Base-by-base conservation (phyloP, 495 filamentous ascomycete genomes). In the Aspergillus ellipticus region DNA sequence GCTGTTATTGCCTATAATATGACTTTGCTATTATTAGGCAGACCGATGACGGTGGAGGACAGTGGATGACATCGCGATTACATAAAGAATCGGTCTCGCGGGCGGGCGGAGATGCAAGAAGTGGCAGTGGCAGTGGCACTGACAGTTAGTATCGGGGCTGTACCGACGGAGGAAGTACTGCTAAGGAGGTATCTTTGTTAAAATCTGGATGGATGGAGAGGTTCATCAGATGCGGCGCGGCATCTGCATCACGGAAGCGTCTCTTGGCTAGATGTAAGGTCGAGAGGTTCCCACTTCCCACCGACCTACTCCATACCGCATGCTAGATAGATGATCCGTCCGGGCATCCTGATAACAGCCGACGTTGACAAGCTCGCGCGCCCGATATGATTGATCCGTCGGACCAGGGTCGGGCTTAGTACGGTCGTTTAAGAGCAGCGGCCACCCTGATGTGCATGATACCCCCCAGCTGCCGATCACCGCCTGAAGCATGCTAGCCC, bases 381-480 rank as follows among this genome's bases (percentile, higher is more conserved):
- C 35, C 35, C 8, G 15, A 57, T 11, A 42, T 17, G 24, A 43
- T 37, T 47, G 43, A 16, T 24, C 29, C 9, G 29, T 39, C 22
- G 17, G 53, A 48, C 26, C 17, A 37, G 43, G 43, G 16, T 50
- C 49, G n/a, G 19, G 24, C 24, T 56, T 47, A 51, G 41, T 47
- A 57, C 42, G n/a, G 29, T 35, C 31, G 41, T 16, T n/a, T 57
- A 35, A 43, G 15, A 24, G 29, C 24, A 50, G 39, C 15, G 54
- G 16, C 24, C 31, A 53, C 20, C 35, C 22, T 64, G 57, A 56
- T 61, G 52, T 64, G 57, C 61, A 61, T 58, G 48, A 41, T 29
- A 54, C 47, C 43, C 58, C 57, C 55, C 56, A 54, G 58, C 41
- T 39, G 61, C 53, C 52, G 58, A 64, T 64, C 61, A 35, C 49